Evolutionary conservation across 2,329 filamentous ascomycete genomes (phyloP).

Genomic region (Trichoderma koningii): DNA sequence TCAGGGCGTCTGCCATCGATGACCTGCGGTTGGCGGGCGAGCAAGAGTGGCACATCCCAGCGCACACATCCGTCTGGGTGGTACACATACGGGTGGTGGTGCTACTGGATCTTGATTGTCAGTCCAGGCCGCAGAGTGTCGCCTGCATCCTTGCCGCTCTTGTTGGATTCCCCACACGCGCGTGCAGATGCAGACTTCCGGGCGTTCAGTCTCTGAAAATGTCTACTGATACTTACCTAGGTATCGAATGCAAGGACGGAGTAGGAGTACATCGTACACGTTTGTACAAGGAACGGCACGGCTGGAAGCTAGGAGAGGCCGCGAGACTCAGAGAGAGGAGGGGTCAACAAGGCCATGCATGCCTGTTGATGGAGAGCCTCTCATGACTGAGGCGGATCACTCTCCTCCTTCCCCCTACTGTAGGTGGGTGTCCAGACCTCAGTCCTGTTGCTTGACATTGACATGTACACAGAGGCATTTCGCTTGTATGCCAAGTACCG

Average conservation of each 20-base stretch:
- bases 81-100: constrained; percentile 3
- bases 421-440: not conserved
- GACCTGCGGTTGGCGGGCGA: constrained; percentile 6
- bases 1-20: not conserved
- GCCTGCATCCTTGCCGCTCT: constrained; percentile 14
- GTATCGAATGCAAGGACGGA: not conserved
- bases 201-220: not conserved
- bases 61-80: constrained; percentile 9
- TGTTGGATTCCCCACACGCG: constrained; percentile 6
- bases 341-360: not conserved
- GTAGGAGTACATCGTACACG: not conserved
- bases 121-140: constrained; percentile 10
- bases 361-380: not conserved
- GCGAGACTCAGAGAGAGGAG: not conserved
- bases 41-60: constrained; percentile 4
- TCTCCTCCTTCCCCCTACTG: not conserved
- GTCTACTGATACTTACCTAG: too few relatives aligned
- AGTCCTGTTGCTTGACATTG: not conserved
- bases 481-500: not conserved
- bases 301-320: not conserved
- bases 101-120: constrained; percentile 9
- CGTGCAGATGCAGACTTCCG: constrained; percentile 17
- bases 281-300: not conserved
- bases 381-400: not conserved
- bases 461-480: not conserved